Conservation (phyloP, 805 yeast species). For the Ogataea paradorogensis region DNA sequence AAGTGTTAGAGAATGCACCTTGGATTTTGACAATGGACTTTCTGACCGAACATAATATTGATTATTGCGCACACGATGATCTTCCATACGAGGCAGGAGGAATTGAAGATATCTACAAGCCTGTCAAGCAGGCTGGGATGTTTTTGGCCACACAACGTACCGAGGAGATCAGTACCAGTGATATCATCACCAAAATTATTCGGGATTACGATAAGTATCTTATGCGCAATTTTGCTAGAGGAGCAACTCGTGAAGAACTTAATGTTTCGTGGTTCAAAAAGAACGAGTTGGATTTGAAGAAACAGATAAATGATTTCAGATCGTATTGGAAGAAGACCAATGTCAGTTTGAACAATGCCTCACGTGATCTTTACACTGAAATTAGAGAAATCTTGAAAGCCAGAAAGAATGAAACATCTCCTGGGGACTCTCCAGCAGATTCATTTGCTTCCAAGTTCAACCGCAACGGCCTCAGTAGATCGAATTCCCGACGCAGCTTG, state of each 20-base stretch:
- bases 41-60: constrained; percentile 73
- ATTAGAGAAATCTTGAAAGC: constrained; percentile 68
- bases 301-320: constrained; percentile 84
- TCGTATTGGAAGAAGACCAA: constrained; percentile 79
- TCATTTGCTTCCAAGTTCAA: constrained; percentile 64
- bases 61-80: constrained; percentile 97
- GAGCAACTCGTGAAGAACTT: constrained; percentile 93
- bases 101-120: constrained; percentile 87
- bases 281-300: constrained; percentile 90
- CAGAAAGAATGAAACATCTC: constrained; percentile 16
- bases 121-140: constrained; percentile 86
- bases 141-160: constrained; percentile 95
- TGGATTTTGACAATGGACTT: constrained; percentile 91
- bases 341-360: constrained; percentile 62
- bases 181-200: constrained; percentile 91
- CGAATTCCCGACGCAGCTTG: constrained; percentile 25
- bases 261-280: constrained; percentile 97
- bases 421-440: constrained; percentile 50
- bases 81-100: constrained; percentile 90
- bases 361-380: constrained; percentile 81
- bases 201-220: constrained; percentile 94
- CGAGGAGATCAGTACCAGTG: constrained; percentile 93
- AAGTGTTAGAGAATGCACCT: constrained; percentile 90
- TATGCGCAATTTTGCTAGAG: constrained; percentile 96
- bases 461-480: constrained; percentile 45